Conservation (phyloP, 352 stramenopile genomes). For the Phytophthora kernoviae region DNA sequence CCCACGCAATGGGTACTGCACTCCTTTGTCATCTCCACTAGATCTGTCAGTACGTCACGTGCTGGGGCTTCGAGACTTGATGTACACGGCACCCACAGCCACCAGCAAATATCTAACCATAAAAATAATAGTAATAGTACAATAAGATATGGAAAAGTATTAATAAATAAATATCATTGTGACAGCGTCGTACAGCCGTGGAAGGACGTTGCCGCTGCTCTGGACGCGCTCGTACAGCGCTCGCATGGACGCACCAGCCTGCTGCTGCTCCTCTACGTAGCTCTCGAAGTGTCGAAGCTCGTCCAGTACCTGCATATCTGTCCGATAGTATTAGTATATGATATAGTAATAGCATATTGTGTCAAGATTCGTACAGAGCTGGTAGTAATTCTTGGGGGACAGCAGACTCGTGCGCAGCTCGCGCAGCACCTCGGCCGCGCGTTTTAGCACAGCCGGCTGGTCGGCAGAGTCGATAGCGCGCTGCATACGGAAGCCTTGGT, state of each 20-base stretch:
- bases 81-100: constrained; percentile 96
- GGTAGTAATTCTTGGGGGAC: constrained; percentile 99
- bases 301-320: constrained; percentile 90
- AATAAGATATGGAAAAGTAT: constrained; percentile 1
- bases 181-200: constrained; percentile 74
- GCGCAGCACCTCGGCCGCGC: constrained; percentile 81
- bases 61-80: constrained; percentile 81
- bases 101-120: constrained; percentile 92
- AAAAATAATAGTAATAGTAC: not conserved
- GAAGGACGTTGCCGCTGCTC: constrained; percentile 96
- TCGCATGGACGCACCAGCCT: constrained; percentile 82
- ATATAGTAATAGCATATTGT: constrained; percentile 1
- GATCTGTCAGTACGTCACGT: constrained; percentile 95
- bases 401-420: constrained; percentile 90
- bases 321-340: not conserved
- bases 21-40: constrained; percentile 98
- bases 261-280: constrained; percentile 90
- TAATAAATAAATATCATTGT: not conserved
- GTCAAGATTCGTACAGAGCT: constrained; percentile 91
- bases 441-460: constrained; percentile 76
- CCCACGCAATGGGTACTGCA: constrained; percentile 97
- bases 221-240: constrained; percentile 96
- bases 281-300: constrained; percentile 95
- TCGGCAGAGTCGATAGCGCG: constrained; percentile 76
- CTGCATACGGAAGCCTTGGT: constrained; percentile 89